Base-by-base conservation (phyloP, 192 early-diverging fungal genomes). In the Coemansia sp. region DNA sequence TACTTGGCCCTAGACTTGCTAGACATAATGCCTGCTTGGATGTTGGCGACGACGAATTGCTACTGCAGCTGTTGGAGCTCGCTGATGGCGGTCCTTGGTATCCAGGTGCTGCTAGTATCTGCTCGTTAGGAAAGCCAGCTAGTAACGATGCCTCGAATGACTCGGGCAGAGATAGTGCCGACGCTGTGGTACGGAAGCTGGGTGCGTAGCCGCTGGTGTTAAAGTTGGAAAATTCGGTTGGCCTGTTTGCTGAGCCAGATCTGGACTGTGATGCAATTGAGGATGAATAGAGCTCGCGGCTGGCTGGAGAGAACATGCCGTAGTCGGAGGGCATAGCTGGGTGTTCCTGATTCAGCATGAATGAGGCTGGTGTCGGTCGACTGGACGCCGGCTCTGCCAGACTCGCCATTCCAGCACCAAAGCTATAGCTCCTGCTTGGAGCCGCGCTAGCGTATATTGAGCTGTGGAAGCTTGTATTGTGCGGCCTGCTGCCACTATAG, bases 161-260 rank as follows among this genome's bases (percentile, higher is more conserved):
- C 31, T 60, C 29, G 57, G 57, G 57, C 33, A 60, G 57, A 60
- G 57, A 60, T 15, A 60, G 57, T 16, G 31, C 31, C 13, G 40
- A 41, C 20, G 64, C 64, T 5, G 64, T 65, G 11, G 64, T 65
- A 9, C 64, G 64, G 44, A 65, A 49, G 29, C 64, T 65, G 43
- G 64, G 64, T 13, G 64, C 64, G 16, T 65, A 65, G 39, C 64
- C 22, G 43, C 29, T 15, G 22, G 43, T 9, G 40, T 18, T 33
- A n/a, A 47, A 31, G 44, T n/a, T 46, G 44, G 40, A n/a, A 15
- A 34, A 29, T 6, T 31, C 44, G 15, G 29, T 11, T 29, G 64
- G 1, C 31, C 8, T 36, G 31, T 13, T 33, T 33, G 16, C 31
- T 2, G 31, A n/a, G 29, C 29, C 15, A n/a, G 57, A 16, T 36